Conservation (phyloP, 371 early-diverging fungal species). For the Syncephalastrum racemosum region DNA sequence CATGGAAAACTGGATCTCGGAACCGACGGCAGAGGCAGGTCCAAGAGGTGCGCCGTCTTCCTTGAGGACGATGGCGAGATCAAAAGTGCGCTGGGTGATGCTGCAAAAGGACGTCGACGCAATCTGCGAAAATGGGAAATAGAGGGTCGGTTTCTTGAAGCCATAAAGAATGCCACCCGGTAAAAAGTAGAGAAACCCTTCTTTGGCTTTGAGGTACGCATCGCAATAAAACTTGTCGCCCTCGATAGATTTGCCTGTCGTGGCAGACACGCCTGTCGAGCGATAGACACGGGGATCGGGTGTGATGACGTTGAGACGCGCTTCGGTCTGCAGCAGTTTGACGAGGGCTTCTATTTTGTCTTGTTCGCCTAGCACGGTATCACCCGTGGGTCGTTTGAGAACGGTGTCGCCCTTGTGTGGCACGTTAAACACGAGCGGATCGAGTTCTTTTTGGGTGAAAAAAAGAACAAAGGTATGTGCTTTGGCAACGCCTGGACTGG, state of each 20-base stretch:
- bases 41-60: slow-evolving; percentile 18
- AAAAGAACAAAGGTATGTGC: slow-evolving; percentile 40
- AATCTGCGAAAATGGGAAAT: slow-evolving; percentile 41
- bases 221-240: slow-evolving; percentile 27
- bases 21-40: slow-evolving; percentile 6
- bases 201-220: slow-evolving; percentile 46
- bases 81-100: slow-evolving; percentile 59
- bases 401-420: slow-evolving; percentile 32
- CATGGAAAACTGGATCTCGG: slow-evolving; percentile 49
- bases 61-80: slow-evolving; percentile 33
- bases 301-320: slow-evolving; percentile 22
- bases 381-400: slow-evolving; percentile 2
- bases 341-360: slow-evolving; percentile 18
- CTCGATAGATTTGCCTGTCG: slow-evolving; percentile 24
- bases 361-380: slow-evolving; percentile 5
- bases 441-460: slow-evolving; percentile 18
- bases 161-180: slow-evolving; percentile 61
- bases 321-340: slow-evolving; percentile 14
- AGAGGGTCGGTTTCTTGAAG: slow-evolving; percentile 59
- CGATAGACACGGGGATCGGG: slow-evolving; percentile 20
- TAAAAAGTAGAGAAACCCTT: slow-evolving; percentile 54
- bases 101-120: slow-evolving; percentile 33
- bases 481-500: slow-evolving; percentile 46
- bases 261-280: slow-evolving; percentile 28
- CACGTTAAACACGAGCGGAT: slow-evolving; percentile 41